Base-by-base conservation (phyloP, 257 asterid genomes). In the Verbascum thapsus region DNA sequence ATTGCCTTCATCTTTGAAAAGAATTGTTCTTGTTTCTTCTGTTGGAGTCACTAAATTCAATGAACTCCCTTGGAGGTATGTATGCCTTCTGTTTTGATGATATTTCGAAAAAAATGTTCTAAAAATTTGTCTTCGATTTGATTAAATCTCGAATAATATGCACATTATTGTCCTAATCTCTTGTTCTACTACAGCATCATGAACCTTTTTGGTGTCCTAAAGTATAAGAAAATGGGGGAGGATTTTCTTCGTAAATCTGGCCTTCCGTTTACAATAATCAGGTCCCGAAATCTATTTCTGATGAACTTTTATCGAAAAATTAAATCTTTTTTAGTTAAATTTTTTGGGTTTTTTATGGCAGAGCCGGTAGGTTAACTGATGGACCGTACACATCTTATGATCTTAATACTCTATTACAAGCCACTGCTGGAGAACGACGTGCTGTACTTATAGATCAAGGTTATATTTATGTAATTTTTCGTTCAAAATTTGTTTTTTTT, bases 361-460 rank as follows among this genome's bases (percentile, higher is more conserved):
- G 98, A 67, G 64, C 98, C 34, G 96, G 98, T 26, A 81, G 98
- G 68, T 76, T 91, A 76, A 91, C 98, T n/a, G 98, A 88, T 44
- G 98, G 98, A 44, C 98, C 96, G 45, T 91, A 91, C 82, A 91
- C 98, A 37, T 91, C 98, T n/a, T 91, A 91, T 67, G 95, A 86
- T 83, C 94, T 88, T 39, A 92, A 92, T 59, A 91, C 97, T 38
- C 80, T 91, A 42, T 90, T 88, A 75, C 81, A 91, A 83, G 95
- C 98, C 47, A 88, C 98, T 41, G 91, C 96, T 70, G 98, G 98
- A 12, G 94, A 91, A 77, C 89, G 97, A 18, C 95, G 96, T 34
- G 96, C 98, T 58, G 96, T 91, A 66, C 59, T 88, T 60, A 67
- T 91, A 55, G 97, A 76, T 59, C 96, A 91, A 91, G 98, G 98